These are phyloP conservation scores for Obelidium mucronatum DNA, from an alignment of 192 early-diverging fungal genomes.

Conservation along the genomic window DNA sequence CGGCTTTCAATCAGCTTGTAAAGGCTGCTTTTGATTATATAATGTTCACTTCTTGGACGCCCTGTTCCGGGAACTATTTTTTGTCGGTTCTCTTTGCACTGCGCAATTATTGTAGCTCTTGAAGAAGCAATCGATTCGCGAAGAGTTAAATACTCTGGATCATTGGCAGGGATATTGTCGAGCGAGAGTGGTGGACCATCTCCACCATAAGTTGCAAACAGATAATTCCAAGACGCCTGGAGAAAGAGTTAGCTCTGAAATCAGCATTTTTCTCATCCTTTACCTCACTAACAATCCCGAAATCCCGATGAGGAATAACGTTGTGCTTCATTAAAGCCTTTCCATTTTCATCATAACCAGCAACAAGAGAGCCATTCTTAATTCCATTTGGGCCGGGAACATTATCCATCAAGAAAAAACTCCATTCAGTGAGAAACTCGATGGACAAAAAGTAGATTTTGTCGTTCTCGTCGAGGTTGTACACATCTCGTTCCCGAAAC, in stretches of 20 bases:
- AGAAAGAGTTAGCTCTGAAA: no score
- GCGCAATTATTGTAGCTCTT: background rate
- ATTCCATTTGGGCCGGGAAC: background rate
- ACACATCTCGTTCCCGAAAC: constrained; percentile 16
- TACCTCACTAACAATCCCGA: constrained; percentile 9
- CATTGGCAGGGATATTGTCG: constrained; percentile 14
- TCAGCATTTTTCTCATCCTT: no score
- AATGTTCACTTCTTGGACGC: background rate
- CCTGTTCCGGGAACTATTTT: background rate
- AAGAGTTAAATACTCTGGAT: background rate
- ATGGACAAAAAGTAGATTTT: constrained; percentile 20
- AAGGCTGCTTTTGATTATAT: background rate
- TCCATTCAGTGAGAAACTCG: constrained; percentile 9
- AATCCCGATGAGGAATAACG: background rate
- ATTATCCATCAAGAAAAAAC: constrained; percentile 9
- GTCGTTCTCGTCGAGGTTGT: background rate
- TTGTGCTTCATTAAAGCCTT: constrained; percentile 10
- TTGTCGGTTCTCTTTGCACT: background rate
- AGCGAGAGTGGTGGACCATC: constrained; percentile 6
- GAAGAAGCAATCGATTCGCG: background rate
- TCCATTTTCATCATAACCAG: background rate
- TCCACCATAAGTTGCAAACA: constrained; percentile 6
- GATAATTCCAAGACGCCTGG: constrained; percentile 5
- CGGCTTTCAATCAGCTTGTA: background rate
- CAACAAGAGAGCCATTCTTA: constrained; percentile 2